phyloP scores from a whole-genome alignment of 2,329 filamentous ascomycete species.

The Juglanconis sp. region DNA sequence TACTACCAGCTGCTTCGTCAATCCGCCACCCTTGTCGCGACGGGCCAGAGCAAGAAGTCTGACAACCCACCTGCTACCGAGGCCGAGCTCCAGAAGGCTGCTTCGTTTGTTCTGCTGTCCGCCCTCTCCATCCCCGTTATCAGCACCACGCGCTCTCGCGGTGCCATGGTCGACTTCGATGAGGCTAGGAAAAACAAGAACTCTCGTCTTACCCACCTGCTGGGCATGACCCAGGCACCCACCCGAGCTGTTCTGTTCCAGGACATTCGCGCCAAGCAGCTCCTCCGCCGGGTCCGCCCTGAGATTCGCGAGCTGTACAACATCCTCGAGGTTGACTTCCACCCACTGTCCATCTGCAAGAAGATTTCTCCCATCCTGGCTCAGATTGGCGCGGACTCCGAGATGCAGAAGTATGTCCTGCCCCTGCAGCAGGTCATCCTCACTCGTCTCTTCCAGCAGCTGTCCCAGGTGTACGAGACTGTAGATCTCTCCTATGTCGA shows the following conservation, averaged over 20 bases:
- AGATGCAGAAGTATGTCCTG: constrained; percentile 95
- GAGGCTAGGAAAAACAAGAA: constrained; percentile 99
- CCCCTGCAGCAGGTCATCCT: constrained; percentile 98
- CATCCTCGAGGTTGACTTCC: constrained; percentile 98
- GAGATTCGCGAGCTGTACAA: constrained; percentile 98
- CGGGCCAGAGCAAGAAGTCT: constrained; percentile 85
- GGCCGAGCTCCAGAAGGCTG: constrained; percentile 86
- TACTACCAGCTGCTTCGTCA: constrained; percentile 96
- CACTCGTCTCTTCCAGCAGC: constrained; percentile 95
- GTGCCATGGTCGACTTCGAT: constrained; percentile 93
- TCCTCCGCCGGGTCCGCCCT: constrained; percentile 85
- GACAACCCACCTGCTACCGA: constrained; percentile 91
- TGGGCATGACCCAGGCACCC: constrained; percentile 87
- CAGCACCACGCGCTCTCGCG: constrained; percentile 93
- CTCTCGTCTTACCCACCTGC: constrained; percentile 88
- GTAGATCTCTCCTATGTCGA: constrained; percentile 93
- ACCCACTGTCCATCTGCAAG: constrained; percentile 96
- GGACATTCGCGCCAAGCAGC: constrained; percentile 90
- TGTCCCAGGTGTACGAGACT: constrained; percentile 98
- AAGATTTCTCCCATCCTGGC: constrained; percentile 96
- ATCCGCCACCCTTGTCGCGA: constrained; percentile 77
- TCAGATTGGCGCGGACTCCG: constrained; percentile 87
- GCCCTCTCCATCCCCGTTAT: constrained; percentile 98
- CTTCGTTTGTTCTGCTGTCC: constrained; percentile 91
- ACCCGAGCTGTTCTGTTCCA: constrained; percentile 91